phyloP scores from a whole-genome alignment of 768 basidiomycete genomes.

The Boletellus sp. region DNA sequence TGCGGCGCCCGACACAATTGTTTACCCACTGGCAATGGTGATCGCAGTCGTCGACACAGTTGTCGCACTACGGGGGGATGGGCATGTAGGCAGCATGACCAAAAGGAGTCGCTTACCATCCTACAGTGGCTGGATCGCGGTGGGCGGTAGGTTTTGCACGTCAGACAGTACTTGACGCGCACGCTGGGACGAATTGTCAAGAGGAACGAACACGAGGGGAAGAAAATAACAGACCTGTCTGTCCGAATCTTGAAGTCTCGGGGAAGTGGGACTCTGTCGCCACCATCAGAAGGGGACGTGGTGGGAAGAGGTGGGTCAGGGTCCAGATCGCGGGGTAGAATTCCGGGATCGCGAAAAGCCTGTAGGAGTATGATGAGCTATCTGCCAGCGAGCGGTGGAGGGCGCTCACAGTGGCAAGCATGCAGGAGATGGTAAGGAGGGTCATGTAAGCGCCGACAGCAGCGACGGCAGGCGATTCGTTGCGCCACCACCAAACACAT shows the following conservation, averaged over 20 bases:
- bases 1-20: constrained; percentile 92
- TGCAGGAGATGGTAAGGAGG: constrained; percentile 66
- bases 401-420: constrained; percentile 68
- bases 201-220: background rate
- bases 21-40: constrained; percentile 92
- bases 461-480: constrained; percentile 69
- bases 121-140: constrained; percentile 95
- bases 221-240: constrained; percentile 56
- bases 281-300: constrained; percentile 60
- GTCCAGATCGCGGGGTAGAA: constrained; percentile 85
- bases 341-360: constrained; percentile 84
- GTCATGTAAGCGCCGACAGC: constrained; percentile 60
- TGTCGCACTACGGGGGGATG: constrained; percentile 68
- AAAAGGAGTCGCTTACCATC: constrained; percentile 50
- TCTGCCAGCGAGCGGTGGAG: background rate
- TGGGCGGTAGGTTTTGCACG: constrained; percentile 89
- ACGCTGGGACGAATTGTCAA: constrained; percentile 46
- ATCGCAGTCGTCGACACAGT: constrained; percentile 95
- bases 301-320: constrained; percentile 75
- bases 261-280: constrained; percentile 62
- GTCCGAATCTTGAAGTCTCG: constrained; percentile 76
- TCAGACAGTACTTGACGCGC: constrained; percentile 89
- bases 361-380: constrained; percentile 21
- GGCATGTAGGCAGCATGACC: background rate
- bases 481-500: constrained; percentile 83